phyloP scores from a whole-genome alignment of 179 eudicot genomes.

The Gypsophila paniculata region DNA sequence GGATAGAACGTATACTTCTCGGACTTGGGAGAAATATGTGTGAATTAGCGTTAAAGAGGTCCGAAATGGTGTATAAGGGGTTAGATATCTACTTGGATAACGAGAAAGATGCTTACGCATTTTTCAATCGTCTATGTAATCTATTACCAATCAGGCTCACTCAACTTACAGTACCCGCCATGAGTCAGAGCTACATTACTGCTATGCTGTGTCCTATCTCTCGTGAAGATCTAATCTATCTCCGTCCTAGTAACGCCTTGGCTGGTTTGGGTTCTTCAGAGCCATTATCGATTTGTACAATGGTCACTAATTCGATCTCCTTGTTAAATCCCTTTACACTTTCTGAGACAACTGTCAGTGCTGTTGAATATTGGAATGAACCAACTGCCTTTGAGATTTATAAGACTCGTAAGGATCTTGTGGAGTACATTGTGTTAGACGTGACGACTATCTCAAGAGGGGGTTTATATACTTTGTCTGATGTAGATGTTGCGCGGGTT shows the following conservation, averaged over 20 bases:
- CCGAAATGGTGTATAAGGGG: constrained; percentile 31
- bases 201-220: constrained; percentile 40
- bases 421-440: constrained; percentile 47
- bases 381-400: constrained; percentile 32
- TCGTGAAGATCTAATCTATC: constrained; percentile 42
- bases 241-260: constrained; percentile 34
- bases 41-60: constrained; percentile 19
- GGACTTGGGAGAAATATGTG: constrained; percentile 19
- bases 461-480: constrained; percentile 30
- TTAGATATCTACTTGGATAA: constrained; percentile 39
- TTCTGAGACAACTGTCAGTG: constrained; percentile 26
- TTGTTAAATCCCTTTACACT: constrained; percentile 43
- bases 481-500: constrained; percentile 47
- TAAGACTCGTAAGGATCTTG: constrained; percentile 39
- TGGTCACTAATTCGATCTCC: constrained; percentile 24
- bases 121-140: constrained; percentile 26
- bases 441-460: constrained; percentile 27
- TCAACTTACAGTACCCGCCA: constrained; percentile 8
- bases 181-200: constrained; percentile 13
- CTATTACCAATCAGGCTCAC: constrained; percentile 30
- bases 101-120: constrained; percentile 33
- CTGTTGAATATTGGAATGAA: constrained; percentile 45
- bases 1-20: constrained; percentile 32
- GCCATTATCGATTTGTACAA: constrained; percentile 43
- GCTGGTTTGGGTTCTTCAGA: constrained; percentile 35